A percentile compares a stretch with the other conserved stretches of the same genome.
phyloP scores from a whole-genome alignment of 139 green algal species.

The Chlorella sp. region DNA sequence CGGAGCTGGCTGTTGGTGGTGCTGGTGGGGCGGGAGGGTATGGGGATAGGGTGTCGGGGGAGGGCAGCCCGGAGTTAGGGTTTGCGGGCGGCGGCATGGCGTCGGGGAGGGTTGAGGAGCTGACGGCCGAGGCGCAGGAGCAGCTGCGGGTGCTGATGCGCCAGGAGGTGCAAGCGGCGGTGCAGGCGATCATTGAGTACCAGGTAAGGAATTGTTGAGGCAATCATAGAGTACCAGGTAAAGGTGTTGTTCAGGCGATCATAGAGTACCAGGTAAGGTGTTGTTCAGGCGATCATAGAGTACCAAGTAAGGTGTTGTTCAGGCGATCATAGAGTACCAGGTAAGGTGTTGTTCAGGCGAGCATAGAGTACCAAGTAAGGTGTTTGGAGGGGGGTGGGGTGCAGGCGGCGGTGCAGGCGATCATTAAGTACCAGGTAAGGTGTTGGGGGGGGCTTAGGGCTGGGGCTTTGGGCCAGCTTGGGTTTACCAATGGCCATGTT shows the following conservation, averaged over 20 bases:
- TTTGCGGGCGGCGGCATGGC: background rate
- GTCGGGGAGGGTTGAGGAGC: background rate
- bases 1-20: background rate
- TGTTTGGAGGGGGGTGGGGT: too few relatives aligned
- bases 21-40: background rate
- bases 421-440: background rate
- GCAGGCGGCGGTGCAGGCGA: background rate
- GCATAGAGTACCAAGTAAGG: background rate
- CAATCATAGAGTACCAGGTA: too few relatives aligned
- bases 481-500: too few relatives aligned
- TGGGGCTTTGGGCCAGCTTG: too few relatives aligned
- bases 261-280: background rate
- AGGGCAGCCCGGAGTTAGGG: background rate
- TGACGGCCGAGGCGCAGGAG: background rate
- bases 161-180: constrained; percentile 23
- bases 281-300: background rate
- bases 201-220: constrained; percentile 3
- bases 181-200: constrained; percentile 13
- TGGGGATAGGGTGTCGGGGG: background rate
- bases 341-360: background rate
- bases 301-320: background rate
- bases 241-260: background rate
- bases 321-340: background rate
- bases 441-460: too few relatives aligned
- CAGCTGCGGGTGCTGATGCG: constrained; percentile 17